phyloP scores from a whole-genome alignment of 1,139 yeast genomes.

The Scheffersomyces titani region DNA sequence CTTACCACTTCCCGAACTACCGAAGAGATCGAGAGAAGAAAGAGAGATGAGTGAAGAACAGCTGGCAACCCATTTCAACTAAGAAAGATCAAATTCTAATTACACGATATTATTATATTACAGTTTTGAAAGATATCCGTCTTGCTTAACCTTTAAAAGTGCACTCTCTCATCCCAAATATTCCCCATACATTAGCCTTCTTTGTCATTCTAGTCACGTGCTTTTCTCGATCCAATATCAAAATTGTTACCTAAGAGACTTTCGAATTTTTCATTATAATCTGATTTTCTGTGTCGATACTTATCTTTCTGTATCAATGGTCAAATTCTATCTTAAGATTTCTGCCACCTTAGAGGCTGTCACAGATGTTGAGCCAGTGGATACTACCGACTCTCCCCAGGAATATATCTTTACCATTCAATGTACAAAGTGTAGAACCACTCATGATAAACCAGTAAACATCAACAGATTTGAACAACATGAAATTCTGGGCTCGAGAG shows the following conservation, averaged over 20 bases:
- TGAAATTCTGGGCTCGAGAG: constrained; percentile 71
- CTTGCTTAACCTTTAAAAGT: not conserved
- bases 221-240: not conserved
- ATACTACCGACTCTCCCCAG: constrained; percentile 60
- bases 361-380: constrained; percentile 64
- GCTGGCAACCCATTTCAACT: not conserved
- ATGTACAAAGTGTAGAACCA: constrained; percentile 81
- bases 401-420: constrained; percentile 73
- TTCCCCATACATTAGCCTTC: not conserved
- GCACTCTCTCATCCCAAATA: not conserved
- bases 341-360: constrained; percentile 65
- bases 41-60: no score
- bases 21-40: not conserved
- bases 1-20: not conserved
- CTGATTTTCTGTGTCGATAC: not conserved
- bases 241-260: not conserved
- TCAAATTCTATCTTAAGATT: constrained; percentile 47
- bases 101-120: no score
- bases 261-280: not conserved
- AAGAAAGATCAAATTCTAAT: not conserved
- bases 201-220: not conserved
- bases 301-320: constrained; percentile 25
- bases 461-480: constrained; percentile 65
- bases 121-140: no score
- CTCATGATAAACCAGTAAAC: constrained; percentile 71